Conservation (phyloP, 2,329 filamentous ascomycete genomes). For the Verticillium albo-atrum region DNA sequence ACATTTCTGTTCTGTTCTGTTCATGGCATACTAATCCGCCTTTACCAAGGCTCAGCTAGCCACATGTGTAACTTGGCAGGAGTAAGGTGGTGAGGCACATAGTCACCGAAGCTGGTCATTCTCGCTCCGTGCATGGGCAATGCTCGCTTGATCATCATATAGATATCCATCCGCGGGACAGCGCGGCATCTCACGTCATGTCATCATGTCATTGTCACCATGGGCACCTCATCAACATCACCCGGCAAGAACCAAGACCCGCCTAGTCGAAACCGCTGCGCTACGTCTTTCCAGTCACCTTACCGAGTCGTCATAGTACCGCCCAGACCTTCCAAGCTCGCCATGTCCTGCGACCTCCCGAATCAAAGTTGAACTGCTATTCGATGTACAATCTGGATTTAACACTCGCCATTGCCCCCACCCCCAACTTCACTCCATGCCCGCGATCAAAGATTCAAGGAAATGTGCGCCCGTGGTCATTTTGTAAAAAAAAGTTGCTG, state of each 20-base stretch:
- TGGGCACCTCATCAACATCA: slow-evolving; percentile 7
- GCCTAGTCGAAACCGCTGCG: not conserved
- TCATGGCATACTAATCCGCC: too few relatives aligned
- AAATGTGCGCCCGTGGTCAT: not conserved
- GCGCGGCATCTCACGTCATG: not conserved
- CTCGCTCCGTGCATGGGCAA: too few relatives aligned
- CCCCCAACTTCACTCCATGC: not conserved
- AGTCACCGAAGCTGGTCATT: too few relatives aligned
- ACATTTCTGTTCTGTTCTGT: too few relatives aligned
- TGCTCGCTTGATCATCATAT: too few relatives aligned
- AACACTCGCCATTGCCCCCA: not conserved
- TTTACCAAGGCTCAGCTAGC: too few relatives aligned
- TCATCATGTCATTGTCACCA: slow-evolving; percentile 5
- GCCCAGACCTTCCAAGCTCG: slow-evolving; percentile 7
- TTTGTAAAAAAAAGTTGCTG: not conserved
- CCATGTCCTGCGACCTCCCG: slow-evolving; percentile 20
- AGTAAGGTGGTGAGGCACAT: too few relatives aligned
- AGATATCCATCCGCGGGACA: not conserved
- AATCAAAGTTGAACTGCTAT: slow-evolving; percentile 32
- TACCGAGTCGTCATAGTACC: not conserved
- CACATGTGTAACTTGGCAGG: too few relatives aligned
- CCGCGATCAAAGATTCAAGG: not conserved
- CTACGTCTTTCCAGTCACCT: not conserved
- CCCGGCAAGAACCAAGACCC: not conserved
- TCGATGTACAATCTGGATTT: slow-evolving; percentile 5